Evolutionary conservation across 1,284 basidiomycete species (phyloP).

Genomic region (Malassezia brasiliensis): DNA sequence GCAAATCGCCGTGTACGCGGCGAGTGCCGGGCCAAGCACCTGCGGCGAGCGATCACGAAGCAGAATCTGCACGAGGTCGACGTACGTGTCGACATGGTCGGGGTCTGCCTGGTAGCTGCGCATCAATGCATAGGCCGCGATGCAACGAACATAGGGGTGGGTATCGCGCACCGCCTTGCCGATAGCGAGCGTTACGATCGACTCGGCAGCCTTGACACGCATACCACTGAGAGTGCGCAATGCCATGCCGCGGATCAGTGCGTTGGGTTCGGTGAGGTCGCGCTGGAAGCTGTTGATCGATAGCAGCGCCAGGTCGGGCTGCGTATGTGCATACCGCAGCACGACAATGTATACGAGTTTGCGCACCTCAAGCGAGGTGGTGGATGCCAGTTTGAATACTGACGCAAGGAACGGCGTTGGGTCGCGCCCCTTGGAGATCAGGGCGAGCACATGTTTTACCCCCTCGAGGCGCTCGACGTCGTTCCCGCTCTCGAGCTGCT

Average conservation of each 20-base stretch:
- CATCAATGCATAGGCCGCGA: conserved; percentile 76
- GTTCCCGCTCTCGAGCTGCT: conserved; percentile 33
- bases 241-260: conserved; percentile 78
- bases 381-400: conserved; percentile 44
- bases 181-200: conserved; percentile 75
- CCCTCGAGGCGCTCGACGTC: conserved; percentile 40
- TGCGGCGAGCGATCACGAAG: conserved; percentile 75
- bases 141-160: conserved; percentile 87
- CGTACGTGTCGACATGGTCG: conserved; percentile 61
- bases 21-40: conserved; percentile 72
- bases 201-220: conserved; percentile 73
- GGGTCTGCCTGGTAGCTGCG: conserved; percentile 60
- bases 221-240: conserved; percentile 86
- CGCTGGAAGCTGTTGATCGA: conserved; percentile 99
- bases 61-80: conserved; percentile 64
- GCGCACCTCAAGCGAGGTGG: conserved; percentile 67
- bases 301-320: conserved; percentile 80
- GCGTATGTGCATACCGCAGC: conserved; percentile 64
- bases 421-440: conserved; percentile 84
- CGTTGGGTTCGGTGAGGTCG: conserved; percentile 81
- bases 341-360: conserved; percentile 98
- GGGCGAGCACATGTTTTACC: conserved; percentile 36
- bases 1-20: conserved; percentile 57
- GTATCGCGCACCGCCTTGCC: conserved; percentile 80
- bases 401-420: conserved; percentile 63